phyloP scores from a whole-genome alignment of 2,329 filamentous ascomycete genomes.

The Colletotrichum melonis region DNA sequence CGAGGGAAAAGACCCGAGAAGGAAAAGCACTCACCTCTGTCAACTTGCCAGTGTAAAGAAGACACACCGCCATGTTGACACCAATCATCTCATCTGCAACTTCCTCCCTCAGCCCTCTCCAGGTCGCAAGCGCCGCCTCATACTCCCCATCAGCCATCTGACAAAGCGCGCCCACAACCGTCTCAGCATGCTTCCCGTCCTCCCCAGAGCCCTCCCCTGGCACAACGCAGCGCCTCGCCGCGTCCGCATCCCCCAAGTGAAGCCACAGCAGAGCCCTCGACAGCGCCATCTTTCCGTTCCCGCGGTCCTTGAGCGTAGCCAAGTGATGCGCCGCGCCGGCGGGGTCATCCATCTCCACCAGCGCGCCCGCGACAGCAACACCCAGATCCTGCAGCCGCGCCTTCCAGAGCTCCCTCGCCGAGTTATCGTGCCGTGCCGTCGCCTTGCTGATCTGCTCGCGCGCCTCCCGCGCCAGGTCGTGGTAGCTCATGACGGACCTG shows the following conservation, averaged over 20 bases:
- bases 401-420: constrained; percentile 76
- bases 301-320: constrained; percentile 60
- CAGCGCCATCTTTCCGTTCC: constrained; percentile 54
- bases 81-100: constrained; percentile 74
- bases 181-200: constrained; percentile 50
- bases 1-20: not conserved
- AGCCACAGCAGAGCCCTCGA: constrained; percentile 78
- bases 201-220: constrained; percentile 34
- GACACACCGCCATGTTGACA: constrained; percentile 86
- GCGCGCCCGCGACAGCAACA: constrained; percentile 70
- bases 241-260: constrained; percentile 79
- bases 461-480: constrained; percentile 86
- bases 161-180: constrained; percentile 74
- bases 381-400: constrained; percentile 80
- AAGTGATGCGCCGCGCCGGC: constrained; percentile 83
- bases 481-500: constrained; percentile 88
- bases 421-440: constrained; percentile 55
- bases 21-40: constrained; percentile 65
- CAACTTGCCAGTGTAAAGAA: constrained; percentile 84
- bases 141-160: constrained; percentile 84
- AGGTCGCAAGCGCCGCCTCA: constrained; percentile 69
- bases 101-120: constrained; percentile 61
- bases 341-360: constrained; percentile 90
- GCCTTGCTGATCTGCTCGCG: constrained; percentile 68
- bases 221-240: constrained; percentile 68